Evolutionary conservation across 2,329 filamentous ascomycete species (phyloP), one percentile per base, ranked within the genome.

Genomic region (Sclerotiophoma versabilis): DNA sequence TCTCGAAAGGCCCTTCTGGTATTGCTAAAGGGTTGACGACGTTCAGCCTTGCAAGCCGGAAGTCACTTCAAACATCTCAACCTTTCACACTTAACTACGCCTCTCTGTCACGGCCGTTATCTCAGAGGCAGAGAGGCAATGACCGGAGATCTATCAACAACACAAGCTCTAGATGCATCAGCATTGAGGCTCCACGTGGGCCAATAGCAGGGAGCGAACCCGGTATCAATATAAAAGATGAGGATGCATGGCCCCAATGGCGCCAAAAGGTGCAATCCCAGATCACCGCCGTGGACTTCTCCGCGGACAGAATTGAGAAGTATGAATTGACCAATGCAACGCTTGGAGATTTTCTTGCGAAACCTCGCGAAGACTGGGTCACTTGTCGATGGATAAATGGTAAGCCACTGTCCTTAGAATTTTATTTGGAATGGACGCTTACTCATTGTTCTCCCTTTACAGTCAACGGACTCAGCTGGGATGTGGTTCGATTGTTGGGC

Each of bases 361-460:
- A 44, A 32, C 84, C 86, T 3, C 83, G 85, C 63, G 83, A 86
- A 22, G 76, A 80, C 1, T 93, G 90, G 86, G 85, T 86, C 22
- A 84, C 85, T 58, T 95, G 91, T 65, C 83, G 93, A 14, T 97
- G 93, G 92, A 95, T 97, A 75, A 96, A 93, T 66, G 87, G 96
- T 68, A 96, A 96, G 50, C 2, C 4, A 33, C n/a, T 14, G 11
- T 9, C 4, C 7, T 4, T 9, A 6, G 14, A 37, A 17, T 5
- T 12, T 25, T 15, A 12, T 27, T 1, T 11, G 3, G 29, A 14
- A 10, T 4, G 10, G 12, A 20, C 6, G 15, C 44, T 48, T 14
- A 53, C 7, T 7, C 14, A 9, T 10, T 1, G 14, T 12, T 12
- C 4, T 8, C 25, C 17, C 9, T n/a, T 45, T 15, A 10, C 25